Percentiles rank a stretch among this genome's conserved stretches.
phyloP scores from a whole-genome alignment of 139 green algal species.

The Dunaliella sp. region DNA sequence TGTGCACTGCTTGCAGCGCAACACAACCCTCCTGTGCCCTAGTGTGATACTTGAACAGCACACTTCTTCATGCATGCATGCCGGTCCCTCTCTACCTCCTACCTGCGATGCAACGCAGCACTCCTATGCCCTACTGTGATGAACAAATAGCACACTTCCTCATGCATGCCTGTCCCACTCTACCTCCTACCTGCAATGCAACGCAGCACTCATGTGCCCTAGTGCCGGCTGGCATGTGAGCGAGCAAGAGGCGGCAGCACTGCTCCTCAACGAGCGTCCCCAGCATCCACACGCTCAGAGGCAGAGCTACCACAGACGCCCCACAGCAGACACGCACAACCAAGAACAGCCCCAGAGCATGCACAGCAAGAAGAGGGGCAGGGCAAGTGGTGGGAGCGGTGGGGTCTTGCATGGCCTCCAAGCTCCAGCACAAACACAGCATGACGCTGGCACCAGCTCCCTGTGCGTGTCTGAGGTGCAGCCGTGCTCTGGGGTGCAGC shows the following conservation, averaged over 20 bases:
- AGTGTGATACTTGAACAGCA: background rate
- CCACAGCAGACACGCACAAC: background rate
- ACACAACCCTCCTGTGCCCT: background rate
- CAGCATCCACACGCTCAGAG: background rate
- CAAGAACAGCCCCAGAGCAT: background rate
- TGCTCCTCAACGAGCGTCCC: background rate
- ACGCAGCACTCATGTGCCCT: slow-evolving; percentile 1
- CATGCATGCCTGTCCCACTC: background rate
- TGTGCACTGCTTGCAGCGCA: background rate
- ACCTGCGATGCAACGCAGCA: background rate
- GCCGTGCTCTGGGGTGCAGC: background rate
- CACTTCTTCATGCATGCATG: background rate
- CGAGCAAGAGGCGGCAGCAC: background rate
- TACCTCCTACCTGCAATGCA: background rate
- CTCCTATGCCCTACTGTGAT: background rate
- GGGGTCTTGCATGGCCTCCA: too few species aligned
- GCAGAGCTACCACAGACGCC: too few species aligned
- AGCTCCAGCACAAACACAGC: background rate
- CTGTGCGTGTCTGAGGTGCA: background rate
- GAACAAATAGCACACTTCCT: background rate
- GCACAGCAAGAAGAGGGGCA: background rate
- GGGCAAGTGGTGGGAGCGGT: too few species aligned
- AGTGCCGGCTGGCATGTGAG: background rate
- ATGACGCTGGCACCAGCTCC: background rate
- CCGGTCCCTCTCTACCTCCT: background rate